These are phyloP conservation scores for Pulveroboletus sp. DNA, from an alignment of 768 basidiomycete genomes.

Conservation along the genomic window DNA sequence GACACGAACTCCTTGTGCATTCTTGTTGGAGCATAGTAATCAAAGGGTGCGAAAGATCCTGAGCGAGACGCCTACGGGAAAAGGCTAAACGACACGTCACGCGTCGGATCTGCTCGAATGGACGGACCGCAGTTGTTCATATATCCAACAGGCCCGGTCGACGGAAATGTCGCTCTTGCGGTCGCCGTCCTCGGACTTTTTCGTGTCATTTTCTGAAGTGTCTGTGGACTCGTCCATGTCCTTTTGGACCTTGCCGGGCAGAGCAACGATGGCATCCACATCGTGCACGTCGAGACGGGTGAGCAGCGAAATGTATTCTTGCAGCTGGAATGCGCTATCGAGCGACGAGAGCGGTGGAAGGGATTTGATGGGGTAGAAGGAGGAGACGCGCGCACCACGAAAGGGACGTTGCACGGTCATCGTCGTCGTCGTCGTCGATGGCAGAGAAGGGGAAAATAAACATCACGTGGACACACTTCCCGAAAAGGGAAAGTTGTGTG, in stretches of 20 bases:
- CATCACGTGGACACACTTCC: slow-evolving; percentile 16
- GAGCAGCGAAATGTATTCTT: slow-evolving; percentile 90
- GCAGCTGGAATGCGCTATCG: slow-evolving; percentile 91
- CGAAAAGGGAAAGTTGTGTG: slow-evolving; percentile 4
- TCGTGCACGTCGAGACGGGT: slow-evolving; percentile 87
- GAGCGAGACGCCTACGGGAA: slow-evolving; percentile 71
- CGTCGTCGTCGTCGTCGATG: slow-evolving; percentile 5
- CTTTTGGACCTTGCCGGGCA: slow-evolving; percentile 56
- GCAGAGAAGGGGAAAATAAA: not conserved
- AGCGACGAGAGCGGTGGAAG: slow-evolving; percentile 69
- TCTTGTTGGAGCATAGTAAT: slow-evolving; percentile 84
- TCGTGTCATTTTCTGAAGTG: slow-evolving; percentile 30
- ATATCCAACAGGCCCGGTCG: slow-evolving; percentile 84
- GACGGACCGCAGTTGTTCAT: slow-evolving; percentile 57
- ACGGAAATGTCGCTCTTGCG: slow-evolving; percentile 54
- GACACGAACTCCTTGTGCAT: slow-evolving; percentile 83
- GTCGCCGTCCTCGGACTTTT: slow-evolving; percentile 28
- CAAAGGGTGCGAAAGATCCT: slow-evolving; percentile 82
- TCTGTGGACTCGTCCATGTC: slow-evolving; percentile 24
- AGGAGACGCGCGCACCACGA: slow-evolving; percentile 74
- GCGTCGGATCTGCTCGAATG: not conserved
- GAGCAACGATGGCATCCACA: slow-evolving; percentile 73
- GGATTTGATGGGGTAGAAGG: slow-evolving; percentile 74
- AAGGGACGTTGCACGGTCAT: slow-evolving; percentile 60
- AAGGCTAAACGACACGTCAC: not conserved